Evolutionary conservation across 2,329 filamentous ascomycete species (phyloP).

Genomic region (Mariannaea elegans): DNA sequence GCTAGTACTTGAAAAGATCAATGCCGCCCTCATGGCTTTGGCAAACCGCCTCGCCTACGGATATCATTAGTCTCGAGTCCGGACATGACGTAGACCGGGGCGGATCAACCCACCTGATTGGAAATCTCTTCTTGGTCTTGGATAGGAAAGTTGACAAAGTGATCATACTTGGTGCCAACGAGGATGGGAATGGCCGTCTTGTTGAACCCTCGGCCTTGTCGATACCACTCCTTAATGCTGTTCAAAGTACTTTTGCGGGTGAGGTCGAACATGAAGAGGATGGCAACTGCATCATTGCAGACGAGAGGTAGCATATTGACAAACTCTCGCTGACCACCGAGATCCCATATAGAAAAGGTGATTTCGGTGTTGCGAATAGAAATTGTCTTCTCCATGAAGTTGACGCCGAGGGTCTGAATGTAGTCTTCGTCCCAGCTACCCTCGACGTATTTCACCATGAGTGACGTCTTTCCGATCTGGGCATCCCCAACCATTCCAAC

Average conservation of each 20-base stretch:
- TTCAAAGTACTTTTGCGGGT: constrained; percentile 98
- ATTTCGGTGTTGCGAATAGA: constrained; percentile 99
- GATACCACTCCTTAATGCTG: constrained; percentile 99
- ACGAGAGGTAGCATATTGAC: constrained; percentile 99
- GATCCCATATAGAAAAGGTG: constrained; percentile 99
- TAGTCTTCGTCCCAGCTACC: constrained; percentile 99
- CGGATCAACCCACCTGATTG: constrained; percentile 73
- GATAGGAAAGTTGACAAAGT: constrained; percentile 97
- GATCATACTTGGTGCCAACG: constrained; percentile 98
- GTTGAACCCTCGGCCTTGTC: constrained; percentile 97
- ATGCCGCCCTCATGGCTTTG: constrained; percentile 95
- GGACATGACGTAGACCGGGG: neutral
- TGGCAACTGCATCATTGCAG: constrained; percentile 98
- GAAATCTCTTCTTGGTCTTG: constrained; percentile 99
- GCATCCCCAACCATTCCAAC: constrained; percentile 99
- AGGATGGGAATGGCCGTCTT: constrained; percentile 99
- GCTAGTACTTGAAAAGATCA: constrained; percentile 98
- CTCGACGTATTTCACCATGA: constrained; percentile 99
- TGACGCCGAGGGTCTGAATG: constrained; percentile 97
- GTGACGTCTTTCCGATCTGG: constrained; percentile 97
- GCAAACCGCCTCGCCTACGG: constrained; percentile 90
- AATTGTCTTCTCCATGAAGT: constrained; percentile 99
- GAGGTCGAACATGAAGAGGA: constrained; percentile 99
- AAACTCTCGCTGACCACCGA: constrained; percentile 97
- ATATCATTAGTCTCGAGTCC: constrained; percentile 19